Evolutionary conservation across 257 asterid genomes (phyloP), one percentile per base, ranked within the genome.

Genomic region (Haberlea rhodopensis): DNA sequence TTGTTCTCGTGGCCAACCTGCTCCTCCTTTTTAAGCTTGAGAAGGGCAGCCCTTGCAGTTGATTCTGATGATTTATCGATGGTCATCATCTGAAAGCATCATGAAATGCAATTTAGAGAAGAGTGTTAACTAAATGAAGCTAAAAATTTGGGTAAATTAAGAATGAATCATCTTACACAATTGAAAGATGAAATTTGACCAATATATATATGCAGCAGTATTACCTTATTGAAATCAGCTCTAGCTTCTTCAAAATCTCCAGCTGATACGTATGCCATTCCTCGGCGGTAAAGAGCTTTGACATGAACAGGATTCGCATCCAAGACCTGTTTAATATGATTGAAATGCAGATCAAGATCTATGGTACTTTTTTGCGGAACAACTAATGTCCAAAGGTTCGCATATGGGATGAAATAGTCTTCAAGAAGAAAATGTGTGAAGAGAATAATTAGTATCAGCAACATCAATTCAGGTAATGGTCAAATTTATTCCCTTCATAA

Each of bases 201-300:
- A 63, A 48, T 6, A 24, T 8, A 24, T 24, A 15, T 6, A 13
- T 43, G 51, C 51, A 13, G 26, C 18, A 45, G 69, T 9, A 21
- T 58, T 52, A 90, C 97, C 96, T 94, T 87, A 48, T 83, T 84
- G 72, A 94, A 87, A 80, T 94, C 95, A 40, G 84, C 83, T 76
- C 92, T 82, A 69, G 99, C 97, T 75, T 94, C 96, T 66, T 83
- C 92, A 71, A 84, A 94, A 74, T 87, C 95, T 66, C 96, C 97
- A 52, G 76, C 81, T 10, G 88, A 79, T 90, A 87, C 81, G 78
- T 79, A 78, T 34, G 99, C 97, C 99, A 90, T 94, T 72, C 97
- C 99, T 20, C 99, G 95, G 27, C 96, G 88, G 76, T 90, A 94
- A 57, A 87, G 88, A 68, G 95, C 96, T 87, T 94, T 90, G 45